Evolutionary conservation across 768 basidiomycete genomes (phyloP), one percentile per base, ranked within the genome.

Genomic region (Podaxis pistillaris): DNA sequence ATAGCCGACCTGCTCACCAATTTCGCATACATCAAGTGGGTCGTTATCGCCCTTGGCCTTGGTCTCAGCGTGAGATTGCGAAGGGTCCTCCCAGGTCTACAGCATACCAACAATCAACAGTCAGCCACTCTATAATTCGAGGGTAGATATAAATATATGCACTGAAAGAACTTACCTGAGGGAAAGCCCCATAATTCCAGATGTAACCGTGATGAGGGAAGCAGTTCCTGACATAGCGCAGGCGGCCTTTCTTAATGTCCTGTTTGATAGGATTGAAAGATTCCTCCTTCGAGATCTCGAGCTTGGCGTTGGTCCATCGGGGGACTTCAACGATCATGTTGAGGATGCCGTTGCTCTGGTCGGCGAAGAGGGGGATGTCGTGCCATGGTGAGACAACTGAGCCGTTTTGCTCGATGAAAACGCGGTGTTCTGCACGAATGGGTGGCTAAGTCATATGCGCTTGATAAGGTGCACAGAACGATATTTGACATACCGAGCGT

Each of bases 151-250:
- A 30, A 30, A 30, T 28, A 58, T 58, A 36, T 58, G 56, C 24
- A 41, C 30, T 19, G 40, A 38, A 47, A 17, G n/a, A 47, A 71
- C 86, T 53, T 60, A 90, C 94, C 86, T 96, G 94, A 65, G 96
- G 96, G 87, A 99, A 97, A 63, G 96, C 95, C 71, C 96, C 96
- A 73, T 99, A 99, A 85, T 99, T 99, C 97, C 97, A 99, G 83
- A 99, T 95, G 84, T 98, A 96, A 40, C 97, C 96, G 74, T 98
- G 96, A 83, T 99, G 97, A 69, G 97, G 97, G 91, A 99, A 99
- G 79, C 97, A 98, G 85, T 98, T 98, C 79, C 97, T 90, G 68
- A 99, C 97, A 78, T 84, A 98, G 70, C 97, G 92, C 76, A 98
- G 80, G 72, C 91, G 93, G 71, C 94, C 94, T 79, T 93, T 94